Evolutionary conservation across 2,329 filamentous ascomycete species (phyloP), one percentile per base, ranked within the genome.

Genomic region (Metarhizium robertsii): DNA sequence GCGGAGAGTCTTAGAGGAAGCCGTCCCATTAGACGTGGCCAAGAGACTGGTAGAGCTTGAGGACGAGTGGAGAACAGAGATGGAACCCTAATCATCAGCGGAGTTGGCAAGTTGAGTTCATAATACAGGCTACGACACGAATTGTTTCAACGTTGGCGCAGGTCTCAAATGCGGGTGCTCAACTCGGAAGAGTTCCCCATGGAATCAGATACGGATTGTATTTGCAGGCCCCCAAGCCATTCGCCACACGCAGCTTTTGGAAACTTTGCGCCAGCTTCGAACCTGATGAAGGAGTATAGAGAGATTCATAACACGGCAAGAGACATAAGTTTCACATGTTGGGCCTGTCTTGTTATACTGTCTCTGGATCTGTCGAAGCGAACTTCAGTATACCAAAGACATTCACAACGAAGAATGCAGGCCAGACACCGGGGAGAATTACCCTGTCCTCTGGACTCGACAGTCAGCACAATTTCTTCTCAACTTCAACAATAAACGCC

Each of bases 1-100:
- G 65, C 74, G 74, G 65, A 66, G 67, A 20, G 67, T 73, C 14
- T 69, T 90, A 47, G 76, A 80, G 36, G 72, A 72, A 4, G 69
- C 77, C 25, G 78, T 80, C 14, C 75, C 82, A 2, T 73, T 74
- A 48, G 69, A 77, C 34, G 69, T 89, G 58, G 72, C 78, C 42
- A 68, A 76, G 36, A 73, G 73, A 62, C 74, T 84, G 34, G 66
- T 71, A 55, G 73, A 77, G 57, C 65, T 81, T 53, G 72, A 77
- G 58, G 62, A 67, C 6, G 63, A 72, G 53, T 78, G 70, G 70
- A 64, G 59, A 42, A 55, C 49, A 2, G 64, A 69, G 53, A n/a
- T 55, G 29, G 29, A 56, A 45, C 30, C 46, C 3, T 58, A 51
- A 58, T 50, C 13, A 18, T 13, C 25, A 20, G 3, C 14, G 16